phyloP scores from a whole-genome alignment of 2,329 filamentous ascomycete genomes.

The Diplodia corticola region DNA sequence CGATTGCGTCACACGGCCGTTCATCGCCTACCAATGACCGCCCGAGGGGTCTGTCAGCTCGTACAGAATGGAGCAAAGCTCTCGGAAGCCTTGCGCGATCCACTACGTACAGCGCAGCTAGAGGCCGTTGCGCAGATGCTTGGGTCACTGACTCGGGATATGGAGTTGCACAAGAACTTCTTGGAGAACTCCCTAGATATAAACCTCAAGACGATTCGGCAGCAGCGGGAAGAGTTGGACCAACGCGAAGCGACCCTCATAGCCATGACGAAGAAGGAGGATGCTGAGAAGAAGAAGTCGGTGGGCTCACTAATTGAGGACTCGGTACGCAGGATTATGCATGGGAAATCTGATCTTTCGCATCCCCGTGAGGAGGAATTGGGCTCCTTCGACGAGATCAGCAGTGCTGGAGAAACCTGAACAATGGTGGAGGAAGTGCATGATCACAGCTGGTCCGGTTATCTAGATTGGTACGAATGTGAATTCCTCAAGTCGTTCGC shows the following conservation, averaged over 20 bases:
- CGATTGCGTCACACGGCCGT: neutral
- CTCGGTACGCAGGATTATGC: neutral
- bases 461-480: too few species aligned
- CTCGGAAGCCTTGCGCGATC: neutral
- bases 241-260: neutral
- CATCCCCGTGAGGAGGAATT: neutral
- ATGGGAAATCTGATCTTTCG: neutral
- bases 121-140: neutral
- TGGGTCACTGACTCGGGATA: neutral
- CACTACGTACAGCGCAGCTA: neutral
- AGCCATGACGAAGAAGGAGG: neutral
- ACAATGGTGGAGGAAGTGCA: neutral
- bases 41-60: neutral
- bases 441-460: neutral
- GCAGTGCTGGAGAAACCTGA: neutral
- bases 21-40: neutral
- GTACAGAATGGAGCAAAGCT: neutral
- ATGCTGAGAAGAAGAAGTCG: neutral
- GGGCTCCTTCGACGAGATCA: neutral
- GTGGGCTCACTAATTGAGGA: neutral
- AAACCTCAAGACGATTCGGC: neutral
- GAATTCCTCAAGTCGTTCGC: too few species aligned
- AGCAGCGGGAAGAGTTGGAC: neutral
- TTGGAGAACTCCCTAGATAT: neutral
- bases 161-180: neutral